Conservation (phyloP, 78 protist genomes). For the Dictyostelium firmibasis region DNA sequence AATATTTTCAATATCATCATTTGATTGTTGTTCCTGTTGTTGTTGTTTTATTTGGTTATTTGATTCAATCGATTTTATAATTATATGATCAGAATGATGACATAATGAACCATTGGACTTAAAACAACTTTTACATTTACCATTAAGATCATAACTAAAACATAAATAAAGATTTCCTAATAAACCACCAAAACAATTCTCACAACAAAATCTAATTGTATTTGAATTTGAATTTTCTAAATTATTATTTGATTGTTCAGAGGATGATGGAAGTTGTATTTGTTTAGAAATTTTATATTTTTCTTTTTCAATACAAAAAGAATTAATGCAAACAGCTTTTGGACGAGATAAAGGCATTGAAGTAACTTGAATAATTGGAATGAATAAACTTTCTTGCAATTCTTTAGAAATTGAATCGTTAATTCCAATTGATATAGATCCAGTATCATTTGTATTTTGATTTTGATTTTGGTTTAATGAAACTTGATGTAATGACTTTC, state of each 20-base stretch:
- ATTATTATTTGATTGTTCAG: background rate
- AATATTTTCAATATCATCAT: background rate
- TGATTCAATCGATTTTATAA: background rate
- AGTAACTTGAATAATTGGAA: background rate
- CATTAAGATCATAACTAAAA: background rate
- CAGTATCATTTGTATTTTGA: background rate
- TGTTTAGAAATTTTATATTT: background rate
- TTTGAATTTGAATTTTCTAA: background rate
- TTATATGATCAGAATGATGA: background rate
- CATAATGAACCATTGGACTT: background rate
- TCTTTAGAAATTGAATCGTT: background rate
- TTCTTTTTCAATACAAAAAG: slow-evolving; percentile 6
- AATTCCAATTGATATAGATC: background rate
- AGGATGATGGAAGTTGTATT: background rate
- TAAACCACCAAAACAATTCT: background rate
- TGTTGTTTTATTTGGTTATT: background rate
- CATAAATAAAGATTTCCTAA: background rate
- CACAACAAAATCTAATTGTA: background rate
- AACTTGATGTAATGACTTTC: background rate
- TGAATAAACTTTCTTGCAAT: background rate
- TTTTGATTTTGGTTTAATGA: background rate
- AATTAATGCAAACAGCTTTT: background rate
- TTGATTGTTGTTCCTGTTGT: background rate
- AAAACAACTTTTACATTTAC: background rate
- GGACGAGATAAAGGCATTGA: background rate